Evolutionary conservation across 2,329 filamentous ascomycete species (phyloP), one percentile per base, ranked within the genome.

Genomic region (Fusarium nodosum): DNA sequence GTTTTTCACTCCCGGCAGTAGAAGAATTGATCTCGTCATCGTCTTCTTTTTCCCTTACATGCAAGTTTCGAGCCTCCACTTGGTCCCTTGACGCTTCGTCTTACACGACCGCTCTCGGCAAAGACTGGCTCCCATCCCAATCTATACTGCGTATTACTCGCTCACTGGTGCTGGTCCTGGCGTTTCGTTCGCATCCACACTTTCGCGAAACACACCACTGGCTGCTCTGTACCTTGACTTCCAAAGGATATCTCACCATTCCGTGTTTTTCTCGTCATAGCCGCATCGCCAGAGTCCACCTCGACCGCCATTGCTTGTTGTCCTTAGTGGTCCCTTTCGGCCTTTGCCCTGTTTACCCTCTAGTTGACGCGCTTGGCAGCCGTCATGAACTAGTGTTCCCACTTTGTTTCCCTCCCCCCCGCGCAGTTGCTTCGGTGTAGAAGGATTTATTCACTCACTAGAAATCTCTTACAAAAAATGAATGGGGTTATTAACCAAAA

Each of bases 401-500:
- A 78, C 76, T 75, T 75, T 72, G 72, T 54, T 60, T 65, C 72
- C 24, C 26, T 61, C 72, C 30, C 26, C 74, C 75, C 73, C 75
- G 73, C 75, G 76, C 72, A 65, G 68, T 66, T 68, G 62, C 68
- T 60, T 74, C 68, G 62, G 69, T 60, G 70, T 72, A 72, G 64
- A 72, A 72, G 73, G 68, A 74, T 75, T 74, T 70, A 71, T 71
- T 74, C 68, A 71, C 72, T 73, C 72, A 69, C 64, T 67, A 53
- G 67, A 74, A 66, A 72, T 72, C 66, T 67, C 69, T 72, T 74
- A 69, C 71, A 72, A 77, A 77, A 73, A 73, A 82, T 85, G 80
- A 79, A 80, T 70, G 79, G 79, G 77, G 80, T 86, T 75, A 84
- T 86, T 75, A 84, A 88, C 85, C 79, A 82, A 75, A 78, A 79